phyloP scores from a whole-genome alignment of 371 early-diverging fungal species.

The Smittium mucronatum region DNA sequence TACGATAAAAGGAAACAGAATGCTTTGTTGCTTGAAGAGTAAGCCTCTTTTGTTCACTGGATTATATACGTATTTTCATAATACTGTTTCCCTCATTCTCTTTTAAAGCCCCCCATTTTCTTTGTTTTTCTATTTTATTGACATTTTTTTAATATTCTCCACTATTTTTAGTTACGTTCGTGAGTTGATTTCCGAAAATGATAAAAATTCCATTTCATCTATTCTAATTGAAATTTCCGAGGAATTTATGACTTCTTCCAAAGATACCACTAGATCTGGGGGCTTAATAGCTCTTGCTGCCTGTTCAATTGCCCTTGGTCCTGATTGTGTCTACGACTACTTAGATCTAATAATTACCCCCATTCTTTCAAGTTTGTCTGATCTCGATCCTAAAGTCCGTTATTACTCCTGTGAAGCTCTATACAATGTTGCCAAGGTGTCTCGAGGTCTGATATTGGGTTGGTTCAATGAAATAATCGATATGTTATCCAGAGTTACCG shows the following conservation, averaged over 20 bases:
- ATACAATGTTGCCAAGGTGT: slow-evolving; percentile 92
- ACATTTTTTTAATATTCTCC: neutral
- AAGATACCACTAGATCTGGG: slow-evolving; percentile 73
- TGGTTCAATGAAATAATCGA: slow-evolving; percentile 91
- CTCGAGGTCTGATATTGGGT: slow-evolving; percentile 61
- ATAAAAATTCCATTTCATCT: slow-evolving; percentile 26
- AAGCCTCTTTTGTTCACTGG: neutral
- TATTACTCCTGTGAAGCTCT: slow-evolving; percentile 91
- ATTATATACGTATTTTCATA: neutral
- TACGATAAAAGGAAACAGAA: slow-evolving; percentile 35
- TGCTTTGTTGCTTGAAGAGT: slow-evolving; percentile 11
- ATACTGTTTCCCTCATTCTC: neutral
- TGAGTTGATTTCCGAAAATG: neutral
- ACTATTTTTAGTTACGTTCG: neutral
- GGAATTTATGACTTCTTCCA: slow-evolving; percentile 69
- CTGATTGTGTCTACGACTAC: slow-evolving; percentile 50
- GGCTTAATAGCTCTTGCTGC: slow-evolving; percentile 85
- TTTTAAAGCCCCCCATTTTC: neutral
- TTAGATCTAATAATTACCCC: slow-evolving; percentile 73
- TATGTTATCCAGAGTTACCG: slow-evolving; percentile 68
- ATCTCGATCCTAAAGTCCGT: slow-evolving; percentile 75
- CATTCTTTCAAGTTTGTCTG: slow-evolving; percentile 72
- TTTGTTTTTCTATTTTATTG: neutral
- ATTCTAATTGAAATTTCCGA: slow-evolving; percentile 57
- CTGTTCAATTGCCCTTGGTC: slow-evolving; percentile 70